A percentile compares a stretch with the other conserved stretches of the same genome.
phyloP scores from a whole-genome alignment of 1,139 yeast species.

The Kodamaea sp. region DNA sequence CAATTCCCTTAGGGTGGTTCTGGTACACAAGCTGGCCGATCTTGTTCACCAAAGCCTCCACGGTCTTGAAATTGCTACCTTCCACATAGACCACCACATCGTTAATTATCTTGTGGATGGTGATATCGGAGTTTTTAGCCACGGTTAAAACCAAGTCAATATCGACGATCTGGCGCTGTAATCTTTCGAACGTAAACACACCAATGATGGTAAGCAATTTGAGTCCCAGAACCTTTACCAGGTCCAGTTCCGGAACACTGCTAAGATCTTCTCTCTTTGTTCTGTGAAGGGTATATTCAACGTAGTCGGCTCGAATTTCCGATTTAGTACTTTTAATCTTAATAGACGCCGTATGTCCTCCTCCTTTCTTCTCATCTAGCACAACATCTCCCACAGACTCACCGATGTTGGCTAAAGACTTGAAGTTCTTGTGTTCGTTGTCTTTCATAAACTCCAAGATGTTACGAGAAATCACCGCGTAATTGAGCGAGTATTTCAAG shows the following conservation, averaged over 20 bases:
- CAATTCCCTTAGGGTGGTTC: constrained; percentile 28
- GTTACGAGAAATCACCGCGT: constrained; percentile 77
- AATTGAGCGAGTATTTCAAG: constrained; percentile 76
- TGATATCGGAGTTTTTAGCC: constrained; percentile 30
- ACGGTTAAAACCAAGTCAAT: constrained; percentile 50
- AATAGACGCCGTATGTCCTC: constrained; percentile 52
- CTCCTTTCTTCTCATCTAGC: constrained; percentile 47
- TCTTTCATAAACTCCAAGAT: constrained; percentile 52
- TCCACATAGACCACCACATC: constrained; percentile 63
- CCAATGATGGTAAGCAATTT: constrained; percentile 79
- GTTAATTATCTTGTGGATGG: constrained; percentile 42
- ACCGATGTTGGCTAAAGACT: constrained; percentile 58
- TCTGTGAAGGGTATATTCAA: constrained; percentile 40
- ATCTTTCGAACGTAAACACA: constrained; percentile 85
- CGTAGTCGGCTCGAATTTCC: constrained; percentile 56
- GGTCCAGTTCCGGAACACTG: constrained; percentile 17
- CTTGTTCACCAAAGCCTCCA: constrained; percentile 82
- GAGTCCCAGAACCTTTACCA: constrained; percentile 52
- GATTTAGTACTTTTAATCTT: constrained; percentile 52
- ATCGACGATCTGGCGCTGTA: constrained; percentile 72
- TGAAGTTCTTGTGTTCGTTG: constrained; percentile 49
- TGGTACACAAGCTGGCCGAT: constrained; percentile 66
- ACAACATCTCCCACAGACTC: constrained; percentile 51
- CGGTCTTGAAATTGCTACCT: constrained; percentile 78
- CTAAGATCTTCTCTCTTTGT: constrained; percentile 16